Evolutionary conservation across 352 stramenopile genomes (phyloP).

Genomic region (Globisporangium parvum): DNA sequence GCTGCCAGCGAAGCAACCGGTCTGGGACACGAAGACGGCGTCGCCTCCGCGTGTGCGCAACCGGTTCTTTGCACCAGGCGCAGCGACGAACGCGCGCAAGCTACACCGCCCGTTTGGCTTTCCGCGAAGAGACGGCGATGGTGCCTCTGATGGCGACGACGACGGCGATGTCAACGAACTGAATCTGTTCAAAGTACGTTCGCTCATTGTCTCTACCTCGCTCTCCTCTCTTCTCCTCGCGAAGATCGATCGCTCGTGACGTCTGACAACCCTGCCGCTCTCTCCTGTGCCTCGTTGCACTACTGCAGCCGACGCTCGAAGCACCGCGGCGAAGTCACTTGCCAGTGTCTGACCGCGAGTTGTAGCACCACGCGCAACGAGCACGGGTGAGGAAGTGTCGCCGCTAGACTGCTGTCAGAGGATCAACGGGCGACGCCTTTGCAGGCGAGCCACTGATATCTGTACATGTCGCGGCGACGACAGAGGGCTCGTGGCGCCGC

Average conservation of each 20-base stretch:
- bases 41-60: conserved; percentile 35
- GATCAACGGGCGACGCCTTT: not conserved
- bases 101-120: not conserved
- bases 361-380: not conserved
- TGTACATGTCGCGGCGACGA: not conserved
- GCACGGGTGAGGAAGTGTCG: no score
- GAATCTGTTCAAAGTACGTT: conserved; percentile 3
- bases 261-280: no score
- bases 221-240: no score
- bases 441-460: no score
- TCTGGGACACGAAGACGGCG: conserved; percentile 19
- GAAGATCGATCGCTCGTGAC: no score
- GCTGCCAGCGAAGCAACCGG: conserved; percentile 12
- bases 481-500: conserved; percentile 4
- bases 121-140: not conserved
- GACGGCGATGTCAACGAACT: conserved; percentile 11
- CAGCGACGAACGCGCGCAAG: not conserved
- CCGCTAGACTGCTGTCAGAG: no score
- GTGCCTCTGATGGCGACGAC: conserved; percentile 6
- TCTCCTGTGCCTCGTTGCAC: not conserved
- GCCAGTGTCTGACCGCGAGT: conserved; percentile 2
- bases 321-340: conserved; percentile 23
- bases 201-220: no score
- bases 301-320: conserved; percentile 12
- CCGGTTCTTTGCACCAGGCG: conserved; percentile 18